These are phyloP conservation scores for Chlamydomonas sphaeroides DNA, from an alignment of 139 green algal species.

Conservation along the genomic window DNA sequence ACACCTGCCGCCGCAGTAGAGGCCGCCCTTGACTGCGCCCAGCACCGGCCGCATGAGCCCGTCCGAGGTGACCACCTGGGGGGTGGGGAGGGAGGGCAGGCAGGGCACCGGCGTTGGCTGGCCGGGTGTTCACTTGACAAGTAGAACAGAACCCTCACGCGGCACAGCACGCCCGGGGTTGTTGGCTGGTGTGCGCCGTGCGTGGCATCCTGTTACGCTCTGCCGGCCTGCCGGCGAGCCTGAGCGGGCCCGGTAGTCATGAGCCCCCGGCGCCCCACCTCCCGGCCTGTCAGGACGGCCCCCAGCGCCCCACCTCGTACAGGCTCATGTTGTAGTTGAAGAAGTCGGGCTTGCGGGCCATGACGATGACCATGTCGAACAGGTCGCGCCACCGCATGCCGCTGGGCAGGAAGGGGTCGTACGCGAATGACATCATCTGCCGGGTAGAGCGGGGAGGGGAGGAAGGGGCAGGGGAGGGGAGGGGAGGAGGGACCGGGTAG, in stretches of 20 bases:
- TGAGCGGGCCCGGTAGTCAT: too few species aligned
- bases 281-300: too few species aligned
- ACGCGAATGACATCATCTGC: constrained; percentile 91
- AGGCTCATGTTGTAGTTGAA: constrained; percentile 86
- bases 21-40: constrained; percentile 74
- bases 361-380: constrained; percentile 97
- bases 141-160: too few species aligned
- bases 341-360: constrained; percentile 94
- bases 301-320: constrained; percentile 55
- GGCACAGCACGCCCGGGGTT: too few species aligned
- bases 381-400: constrained; percentile 91
- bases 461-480: not conserved
- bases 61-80: constrained; percentile 90
- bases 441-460: not conserved
- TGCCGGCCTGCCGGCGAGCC: too few species aligned
- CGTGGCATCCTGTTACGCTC: too few species aligned
- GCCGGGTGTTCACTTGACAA: too few species aligned
- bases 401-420: constrained; percentile 79
- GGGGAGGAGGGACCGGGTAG: too few species aligned
- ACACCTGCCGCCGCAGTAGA: constrained; percentile 90
- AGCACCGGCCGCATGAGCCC: constrained; percentile 91
- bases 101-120: too few species aligned
- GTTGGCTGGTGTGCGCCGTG: too few species aligned
- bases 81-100: not conserved
- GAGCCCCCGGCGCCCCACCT: too few species aligned